Evolutionary conservation across 1,139 yeast genomes (phyloP).

Genomic region (Arxiozyma slooffiae): DNA sequence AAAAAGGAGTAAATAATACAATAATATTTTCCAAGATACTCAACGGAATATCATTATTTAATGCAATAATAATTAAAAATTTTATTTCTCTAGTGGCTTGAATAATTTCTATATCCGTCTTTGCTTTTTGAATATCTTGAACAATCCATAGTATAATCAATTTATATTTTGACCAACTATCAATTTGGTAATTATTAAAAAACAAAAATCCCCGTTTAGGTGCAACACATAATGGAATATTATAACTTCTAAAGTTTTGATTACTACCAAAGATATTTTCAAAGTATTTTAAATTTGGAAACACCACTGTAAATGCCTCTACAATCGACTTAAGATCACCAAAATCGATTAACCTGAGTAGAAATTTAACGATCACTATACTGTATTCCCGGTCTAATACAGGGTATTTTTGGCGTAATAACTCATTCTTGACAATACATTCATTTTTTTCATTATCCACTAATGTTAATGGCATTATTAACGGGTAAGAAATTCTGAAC

Average conservation of each 20-base stretch:
- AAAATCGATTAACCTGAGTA: constrained; percentile 37
- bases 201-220: constrained; percentile 10
- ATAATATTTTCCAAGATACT: background rate
- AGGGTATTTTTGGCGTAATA: constrained; percentile 15
- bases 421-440: background rate
- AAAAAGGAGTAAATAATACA: background rate
- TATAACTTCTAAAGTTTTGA: constrained; percentile 7
- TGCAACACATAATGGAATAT: constrained; percentile 12
- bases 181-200: constrained; percentile 7
- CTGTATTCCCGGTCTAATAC: constrained; percentile 25
- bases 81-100: constrained; percentile 7
- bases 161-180: constrained; percentile 8
- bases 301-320: constrained; percentile 12
- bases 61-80: constrained; percentile 12
- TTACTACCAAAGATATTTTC: constrained; percentile 6
- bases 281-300: constrained; percentile 6
- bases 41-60: background rate
- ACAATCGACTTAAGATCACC: constrained; percentile 26
- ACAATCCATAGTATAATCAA: constrained; percentile 15
- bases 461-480: constrained; percentile 38
- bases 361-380: constrained; percentile 28
- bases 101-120: constrained; percentile 6
- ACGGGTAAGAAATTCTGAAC: constrained; percentile 33
- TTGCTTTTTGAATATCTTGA: constrained; percentile 13
- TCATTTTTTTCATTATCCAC: constrained; percentile 37